Conservation (phyloP, 345 rosid species). For the Corchorus capsularis region DNA sequence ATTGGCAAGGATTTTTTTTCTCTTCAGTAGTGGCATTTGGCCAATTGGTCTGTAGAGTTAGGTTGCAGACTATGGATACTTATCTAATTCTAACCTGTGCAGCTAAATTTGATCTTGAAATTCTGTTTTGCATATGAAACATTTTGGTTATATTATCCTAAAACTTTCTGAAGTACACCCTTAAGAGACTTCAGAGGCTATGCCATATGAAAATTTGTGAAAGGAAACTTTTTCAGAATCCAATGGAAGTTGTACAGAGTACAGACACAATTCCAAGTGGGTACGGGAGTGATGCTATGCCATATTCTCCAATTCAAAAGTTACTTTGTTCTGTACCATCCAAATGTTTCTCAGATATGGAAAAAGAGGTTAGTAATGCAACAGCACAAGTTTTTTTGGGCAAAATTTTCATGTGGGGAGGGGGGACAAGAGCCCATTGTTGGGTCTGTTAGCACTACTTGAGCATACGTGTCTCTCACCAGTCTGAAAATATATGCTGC, state of each 20-base stretch:
- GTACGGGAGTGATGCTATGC: neutral
- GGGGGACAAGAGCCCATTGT: constrained; percentile 14
- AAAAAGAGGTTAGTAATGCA: constrained; percentile 19
- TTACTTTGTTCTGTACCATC: constrained; percentile 36
- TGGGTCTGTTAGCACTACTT: neutral
- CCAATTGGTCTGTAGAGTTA: too few species aligned
- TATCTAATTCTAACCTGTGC: too few species aligned
- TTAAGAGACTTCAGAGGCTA: too few species aligned
- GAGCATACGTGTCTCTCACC: constrained; percentile 14
- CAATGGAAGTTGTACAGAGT: neutral
- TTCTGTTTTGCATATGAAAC: too few species aligned
- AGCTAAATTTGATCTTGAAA: too few species aligned
- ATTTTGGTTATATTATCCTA: too few species aligned
- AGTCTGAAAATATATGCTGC: constrained; percentile 24
- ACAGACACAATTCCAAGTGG: neutral
- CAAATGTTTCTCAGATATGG: constrained; percentile 25
- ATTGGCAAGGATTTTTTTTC: too few species aligned
- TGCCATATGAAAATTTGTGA: too few species aligned
- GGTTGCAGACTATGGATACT: too few species aligned
- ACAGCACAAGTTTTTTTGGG: constrained; percentile 20
- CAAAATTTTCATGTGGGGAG: constrained; percentile 21
- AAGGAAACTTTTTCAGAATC: neutral
- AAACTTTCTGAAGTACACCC: too few species aligned
- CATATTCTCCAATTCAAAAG: constrained; percentile 23
- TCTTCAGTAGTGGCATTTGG: too few species aligned